phyloP scores from a whole-genome alignment of 108 stramenopile genomes.

The Nitzschia sp. region DNA sequence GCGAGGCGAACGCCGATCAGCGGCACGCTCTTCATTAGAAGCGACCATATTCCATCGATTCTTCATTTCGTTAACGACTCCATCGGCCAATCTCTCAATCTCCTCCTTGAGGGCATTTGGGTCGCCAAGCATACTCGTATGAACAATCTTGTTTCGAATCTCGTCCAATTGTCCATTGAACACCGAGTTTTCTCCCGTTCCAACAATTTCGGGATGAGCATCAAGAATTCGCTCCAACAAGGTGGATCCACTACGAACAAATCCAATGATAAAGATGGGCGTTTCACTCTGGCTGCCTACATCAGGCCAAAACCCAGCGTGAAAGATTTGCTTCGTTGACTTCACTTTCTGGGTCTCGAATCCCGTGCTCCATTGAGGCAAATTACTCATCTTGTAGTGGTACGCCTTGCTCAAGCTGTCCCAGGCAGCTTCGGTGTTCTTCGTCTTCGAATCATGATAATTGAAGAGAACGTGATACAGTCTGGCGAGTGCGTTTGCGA shows the following conservation, averaged over 20 bases:
- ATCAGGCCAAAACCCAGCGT: constrained; percentile 63
- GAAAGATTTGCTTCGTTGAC: constrained; percentile 68
- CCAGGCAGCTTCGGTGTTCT: constrained; percentile 67
- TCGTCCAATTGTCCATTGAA: constrained; percentile 77
- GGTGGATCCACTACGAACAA: constrained; percentile 85
- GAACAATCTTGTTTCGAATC: constrained; percentile 74
- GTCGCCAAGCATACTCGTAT: constrained; percentile 52
- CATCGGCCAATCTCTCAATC: constrained; percentile 61
- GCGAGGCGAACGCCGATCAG: constrained; percentile 20
- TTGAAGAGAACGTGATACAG: constrained; percentile 74
- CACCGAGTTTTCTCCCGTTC: constrained; percentile 88
- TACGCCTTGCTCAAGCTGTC: constrained; percentile 57
- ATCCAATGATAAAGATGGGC: constrained; percentile 90
- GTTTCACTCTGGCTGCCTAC: constrained; percentile 58
- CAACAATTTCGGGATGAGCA: constrained; percentile 82
- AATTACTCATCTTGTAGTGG: constrained; percentile 63
- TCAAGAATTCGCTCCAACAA: constrained; percentile 85
- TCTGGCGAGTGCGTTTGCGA: constrained; percentile 58
- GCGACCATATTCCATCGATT: constrained; percentile 64
- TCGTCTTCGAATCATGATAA: constrained; percentile 82
- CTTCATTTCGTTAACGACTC: constrained; percentile 67
- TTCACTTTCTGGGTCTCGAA: constrained; percentile 57
- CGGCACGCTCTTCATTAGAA: constrained; percentile 26
- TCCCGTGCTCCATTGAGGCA: constrained; percentile 56
- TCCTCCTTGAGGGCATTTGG: constrained; percentile 29